Evolutionary conservation across 2,329 filamentous ascomycete genomes (phyloP), one percentile per base, ranked within the genome.

Genomic region (Pyrenophora teres): DNA sequence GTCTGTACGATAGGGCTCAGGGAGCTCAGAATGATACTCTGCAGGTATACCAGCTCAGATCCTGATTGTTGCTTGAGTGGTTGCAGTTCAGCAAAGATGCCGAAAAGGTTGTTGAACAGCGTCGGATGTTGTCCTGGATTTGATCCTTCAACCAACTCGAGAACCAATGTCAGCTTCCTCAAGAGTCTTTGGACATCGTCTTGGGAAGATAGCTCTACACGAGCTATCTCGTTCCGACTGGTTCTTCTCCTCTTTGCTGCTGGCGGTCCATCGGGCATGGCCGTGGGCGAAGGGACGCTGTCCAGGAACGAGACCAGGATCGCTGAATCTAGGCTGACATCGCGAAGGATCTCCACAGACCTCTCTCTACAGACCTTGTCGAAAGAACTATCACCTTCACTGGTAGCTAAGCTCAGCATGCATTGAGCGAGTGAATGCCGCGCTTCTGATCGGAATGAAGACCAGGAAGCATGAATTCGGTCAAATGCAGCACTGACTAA

Each of bases 21-120:
- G 63, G 89, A 92, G 58, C 88, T 85, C 33, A 99, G 81, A 6
- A 94, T 86, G 45, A 97, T 77, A 59, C 89, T 90, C 71, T 97
- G 89, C 36, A 97, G 79, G 75, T 97, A 97, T 13, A 92, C 90
- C 55, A 97, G 82, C 69, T 95, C 92, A 0, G 92, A 93, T 36
- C 89, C 87, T 21, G 92, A 85, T 51, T 93, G 84, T 21, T 86
- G 83, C 70, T 90, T 88, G 70, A 94, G 89, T 54, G 91, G 88
- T 64, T 96, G 92, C 19, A 99, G 81, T 66, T 96, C 90, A 4
- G 88, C 87, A n/a, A 99, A 82, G 0, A 90, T 83, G 50, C 87
- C 86, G 76, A 97, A 99, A 3, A 99, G 80, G 23, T 84, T 85
- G 52, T 86, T 85, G 5, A 96, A 81, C 33, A 99, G 79, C 65